Evolutionary conservation across 805 yeast genomes (phyloP).

Genomic region (Saturnispora sanitii): DNA sequence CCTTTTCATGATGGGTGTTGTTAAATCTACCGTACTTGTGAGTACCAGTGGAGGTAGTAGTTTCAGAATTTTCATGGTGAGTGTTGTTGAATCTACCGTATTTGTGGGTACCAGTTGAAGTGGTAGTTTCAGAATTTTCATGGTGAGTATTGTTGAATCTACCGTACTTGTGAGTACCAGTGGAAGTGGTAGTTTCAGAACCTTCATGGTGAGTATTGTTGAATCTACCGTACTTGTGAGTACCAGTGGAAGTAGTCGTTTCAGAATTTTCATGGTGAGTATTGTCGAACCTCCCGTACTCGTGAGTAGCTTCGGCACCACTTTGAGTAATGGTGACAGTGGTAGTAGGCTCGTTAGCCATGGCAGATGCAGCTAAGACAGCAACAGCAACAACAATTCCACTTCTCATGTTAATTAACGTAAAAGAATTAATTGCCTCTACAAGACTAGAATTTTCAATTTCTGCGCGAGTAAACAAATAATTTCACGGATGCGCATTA

Average conservation of each 20-base stretch:
- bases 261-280: conserved; percentile 31
- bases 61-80: conserved; percentile 22
- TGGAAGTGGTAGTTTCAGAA: conserved; percentile 20
- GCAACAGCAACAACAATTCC: conserved; percentile 28
- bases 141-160: conserved; percentile 40
- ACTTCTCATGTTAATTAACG: conserved; percentile 23
- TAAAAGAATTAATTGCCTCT: neutral
- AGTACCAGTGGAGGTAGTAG: conserved; percentile 18
- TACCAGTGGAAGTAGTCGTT: too few relatives aligned
- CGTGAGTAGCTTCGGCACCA: conserved; percentile 31
- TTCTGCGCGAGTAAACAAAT: conserved; percentile 5
- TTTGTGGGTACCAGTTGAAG: conserved; percentile 39
- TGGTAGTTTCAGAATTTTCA: conserved; percentile 9
- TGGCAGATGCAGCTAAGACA: conserved; percentile 28
- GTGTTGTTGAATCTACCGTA: conserved; percentile 46
- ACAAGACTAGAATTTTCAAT: neutral
- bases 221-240: conserved; percentile 40
- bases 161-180: conserved; percentile 37
- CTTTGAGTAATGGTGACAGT: conserved; percentile 26
- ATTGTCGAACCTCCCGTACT: conserved; percentile 45
- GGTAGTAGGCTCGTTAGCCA: conserved; percentile 21
- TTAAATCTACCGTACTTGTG: conserved; percentile 42
- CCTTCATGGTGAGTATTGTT: conserved; percentile 33
- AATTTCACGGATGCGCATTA: neutral
- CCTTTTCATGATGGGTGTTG: conserved; percentile 30